A percentile compares a stretch with the other conserved stretches of the same genome.
Conservation (phyloP, 2,329 filamentous ascomycete genomes). For the Endoconidiophora polonica region DNA sequence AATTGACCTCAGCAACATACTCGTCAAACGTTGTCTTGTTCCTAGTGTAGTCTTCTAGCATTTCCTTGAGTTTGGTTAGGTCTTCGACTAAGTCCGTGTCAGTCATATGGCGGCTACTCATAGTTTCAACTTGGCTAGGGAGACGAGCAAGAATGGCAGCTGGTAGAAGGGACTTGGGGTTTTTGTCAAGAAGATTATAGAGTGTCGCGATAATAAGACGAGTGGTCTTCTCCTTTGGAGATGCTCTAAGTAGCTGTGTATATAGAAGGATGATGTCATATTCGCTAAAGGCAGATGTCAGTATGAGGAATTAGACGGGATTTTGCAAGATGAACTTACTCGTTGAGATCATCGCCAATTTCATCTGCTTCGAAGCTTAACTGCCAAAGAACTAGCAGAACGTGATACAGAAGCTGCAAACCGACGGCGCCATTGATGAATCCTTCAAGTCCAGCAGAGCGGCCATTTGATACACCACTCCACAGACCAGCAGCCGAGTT, state of each 20-base stretch:
- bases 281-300: slow-evolving; percentile 39
- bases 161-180: slow-evolving; percentile 60
- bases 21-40: slow-evolving; percentile 71
- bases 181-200: slow-evolving; percentile 60
- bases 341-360: slow-evolving; percentile 61
- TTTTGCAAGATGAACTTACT: slow-evolving; percentile 36
- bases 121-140: slow-evolving; percentile 47
- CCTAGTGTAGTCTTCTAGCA: slow-evolving; percentile 50
- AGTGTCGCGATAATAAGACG: slow-evolving; percentile 79
- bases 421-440: slow-evolving; percentile 66
- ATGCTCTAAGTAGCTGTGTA: slow-evolving; percentile 78
- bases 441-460: slow-evolving; percentile 46
- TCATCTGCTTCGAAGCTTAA: slow-evolving; percentile 78
- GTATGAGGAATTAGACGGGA: neutral
- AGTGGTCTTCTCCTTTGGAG: slow-evolving; percentile 96
- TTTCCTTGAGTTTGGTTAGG: slow-evolving; percentile 41
- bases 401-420: slow-evolving; percentile 83
- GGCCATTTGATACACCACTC: slow-evolving; percentile 34
- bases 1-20: slow-evolving; percentile 71
- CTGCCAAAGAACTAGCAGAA: slow-evolving; percentile 89
- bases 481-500: slow-evolving; percentile 45
- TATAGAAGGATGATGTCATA: slow-evolving; percentile 86
- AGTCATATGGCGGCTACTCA: slow-evolving; percentile 43
- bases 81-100: slow-evolving; percentile 50
- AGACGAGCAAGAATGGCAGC: slow-evolving; percentile 75